Conservation (phyloP, 1,139 yeast species). For the Hyphopichia burtonii region DNA sequence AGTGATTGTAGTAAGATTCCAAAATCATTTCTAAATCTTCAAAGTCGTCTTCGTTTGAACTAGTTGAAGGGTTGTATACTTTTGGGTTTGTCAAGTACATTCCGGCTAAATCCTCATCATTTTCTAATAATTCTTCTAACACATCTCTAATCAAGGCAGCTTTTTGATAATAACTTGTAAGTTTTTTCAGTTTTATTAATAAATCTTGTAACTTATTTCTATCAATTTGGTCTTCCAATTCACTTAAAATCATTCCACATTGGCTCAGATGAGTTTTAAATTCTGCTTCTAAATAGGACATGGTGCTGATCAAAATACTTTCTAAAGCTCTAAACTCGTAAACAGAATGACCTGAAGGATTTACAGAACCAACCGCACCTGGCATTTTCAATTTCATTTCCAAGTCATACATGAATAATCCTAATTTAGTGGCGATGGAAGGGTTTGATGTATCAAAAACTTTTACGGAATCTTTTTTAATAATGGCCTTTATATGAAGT, state of each 20-base stretch:
- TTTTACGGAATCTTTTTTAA: slow-evolving; percentile 76
- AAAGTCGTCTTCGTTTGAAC: slow-evolving; percentile 35
- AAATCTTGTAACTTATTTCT: slow-evolving; percentile 77
- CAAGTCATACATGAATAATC: slow-evolving; percentile 82
- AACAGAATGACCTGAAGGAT: slow-evolving; percentile 22
- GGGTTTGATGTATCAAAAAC: slow-evolving; percentile 74
- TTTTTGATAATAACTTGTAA: slow-evolving; percentile 81
- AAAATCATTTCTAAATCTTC: slow-evolving; percentile 86
- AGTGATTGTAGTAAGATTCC: slow-evolving; percentile 91
- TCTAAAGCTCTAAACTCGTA: slow-evolving; percentile 92
- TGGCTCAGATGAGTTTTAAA: slow-evolving; percentile 69
- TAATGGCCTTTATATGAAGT: slow-evolving; percentile 82
- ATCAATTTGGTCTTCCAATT: slow-evolving; percentile 83
- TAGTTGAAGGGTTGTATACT: slow-evolving; percentile 18
- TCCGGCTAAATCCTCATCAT: slow-evolving; percentile 84
- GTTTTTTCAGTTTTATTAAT: slow-evolving; percentile 75
- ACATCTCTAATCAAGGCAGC: slow-evolving; percentile 81
- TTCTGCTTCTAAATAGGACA: slow-evolving; percentile 82
- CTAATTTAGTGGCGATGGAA: slow-evolving; percentile 57
- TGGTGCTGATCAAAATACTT: slow-evolving; percentile 79
- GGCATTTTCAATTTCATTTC: slow-evolving; percentile 69
- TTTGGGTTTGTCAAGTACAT: slow-evolving; percentile 65
- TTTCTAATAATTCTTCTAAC: slow-evolving; percentile 81
- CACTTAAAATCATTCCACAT: slow-evolving; percentile 77
- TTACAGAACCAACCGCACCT: slow-evolving; percentile 14